A percentile compares a stretch with the other conserved stretches of the same genome.
Evolutionary conservation across 176 grass and related monocot genomes (phyloP).

Genomic region (Hyparrhenia diplandra): DNA sequence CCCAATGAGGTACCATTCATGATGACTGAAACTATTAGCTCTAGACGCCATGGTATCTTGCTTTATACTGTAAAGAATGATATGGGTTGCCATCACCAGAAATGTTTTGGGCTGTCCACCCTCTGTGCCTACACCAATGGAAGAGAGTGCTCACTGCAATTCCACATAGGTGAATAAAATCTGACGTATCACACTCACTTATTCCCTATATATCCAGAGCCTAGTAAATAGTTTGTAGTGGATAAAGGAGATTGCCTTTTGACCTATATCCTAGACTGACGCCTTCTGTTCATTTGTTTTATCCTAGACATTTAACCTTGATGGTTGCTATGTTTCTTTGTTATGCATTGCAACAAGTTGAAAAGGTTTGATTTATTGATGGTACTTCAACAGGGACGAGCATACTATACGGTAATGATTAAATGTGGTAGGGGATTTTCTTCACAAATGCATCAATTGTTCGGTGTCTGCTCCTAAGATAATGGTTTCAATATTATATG

Average conservation of each 20-base stretch:
- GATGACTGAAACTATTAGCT: constrained; percentile 21
- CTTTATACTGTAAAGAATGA: constrained; percentile 42
- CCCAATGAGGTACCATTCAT: constrained; percentile 34
- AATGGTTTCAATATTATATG: constrained; percentile 31
- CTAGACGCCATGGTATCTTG: constrained; percentile 49
- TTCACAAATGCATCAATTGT: constrained; percentile 22
- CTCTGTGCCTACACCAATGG: constrained; percentile 42
- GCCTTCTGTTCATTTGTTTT: background rate
- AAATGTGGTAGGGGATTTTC: constrained; percentile 28
- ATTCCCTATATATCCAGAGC: constrained; percentile 73
- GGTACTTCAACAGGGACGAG: constrained; percentile 13
- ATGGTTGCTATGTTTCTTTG: constrained; percentile 5
- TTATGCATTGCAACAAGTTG: background rate
- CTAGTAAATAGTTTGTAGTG: constrained; percentile 42
- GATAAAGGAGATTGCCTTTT: constrained; percentile 76
- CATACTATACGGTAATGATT: constrained; percentile 37
- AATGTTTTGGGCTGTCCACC: constrained; percentile 57
- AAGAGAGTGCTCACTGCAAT: constrained; percentile 46
- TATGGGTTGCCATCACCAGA: constrained; percentile 54
- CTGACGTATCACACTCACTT: constrained; percentile 60
- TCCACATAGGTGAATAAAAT: constrained; percentile 73
- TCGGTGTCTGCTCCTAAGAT: constrained; percentile 21
- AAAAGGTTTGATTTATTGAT: constrained; percentile 16
- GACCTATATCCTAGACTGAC: constrained; percentile 35
- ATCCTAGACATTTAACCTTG: constrained; percentile 12